These are phyloP conservation scores for Linnemannia exigua DNA, from an alignment of 192 early-diverging fungal genomes.

Conservation along the genomic window DNA sequence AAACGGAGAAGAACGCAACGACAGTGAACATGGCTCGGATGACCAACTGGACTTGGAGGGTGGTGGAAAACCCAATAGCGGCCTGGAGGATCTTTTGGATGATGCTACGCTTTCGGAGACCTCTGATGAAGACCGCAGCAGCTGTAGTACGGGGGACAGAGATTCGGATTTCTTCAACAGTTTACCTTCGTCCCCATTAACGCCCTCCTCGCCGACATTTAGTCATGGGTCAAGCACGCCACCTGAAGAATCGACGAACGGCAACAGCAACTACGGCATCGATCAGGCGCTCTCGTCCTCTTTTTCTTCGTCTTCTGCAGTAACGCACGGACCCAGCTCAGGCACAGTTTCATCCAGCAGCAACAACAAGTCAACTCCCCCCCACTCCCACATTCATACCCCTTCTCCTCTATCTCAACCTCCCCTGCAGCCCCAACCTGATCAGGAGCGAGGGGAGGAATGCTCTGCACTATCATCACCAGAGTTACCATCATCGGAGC, in stretches of 20 bases:
- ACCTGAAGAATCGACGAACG: not conserved
- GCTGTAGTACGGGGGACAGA: not conserved
- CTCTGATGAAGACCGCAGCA: slow-evolving; percentile 1
- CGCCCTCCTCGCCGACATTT: not conserved
- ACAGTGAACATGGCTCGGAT: not conserved
- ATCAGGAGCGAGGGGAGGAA: not conserved
- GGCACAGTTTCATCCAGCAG: slow-evolving; percentile 13
- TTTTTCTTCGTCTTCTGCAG: not conserved
- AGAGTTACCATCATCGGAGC: not conserved
- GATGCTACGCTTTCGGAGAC: slow-evolving; percentile 17
- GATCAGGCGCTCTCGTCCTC: not conserved
- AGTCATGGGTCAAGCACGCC: not conserved
- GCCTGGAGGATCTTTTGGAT: slow-evolving; percentile 26
- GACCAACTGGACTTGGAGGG: not conserved
- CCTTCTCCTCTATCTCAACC: slow-evolving; percentile 26
- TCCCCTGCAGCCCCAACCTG: slow-evolving; percentile 6
- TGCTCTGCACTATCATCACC: not conserved
- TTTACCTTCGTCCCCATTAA: not conserved
- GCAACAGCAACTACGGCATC: not conserved
- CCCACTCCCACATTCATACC: not conserved
- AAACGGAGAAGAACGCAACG: not conserved
- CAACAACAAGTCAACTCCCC: not conserved
- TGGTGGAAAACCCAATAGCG: not conserved
- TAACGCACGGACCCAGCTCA: slow-evolving; percentile 37
- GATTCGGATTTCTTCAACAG: not conserved